Conservation (phyloP, 176 grass and related monocot species). For the Coix lacrymajobi region DNA sequence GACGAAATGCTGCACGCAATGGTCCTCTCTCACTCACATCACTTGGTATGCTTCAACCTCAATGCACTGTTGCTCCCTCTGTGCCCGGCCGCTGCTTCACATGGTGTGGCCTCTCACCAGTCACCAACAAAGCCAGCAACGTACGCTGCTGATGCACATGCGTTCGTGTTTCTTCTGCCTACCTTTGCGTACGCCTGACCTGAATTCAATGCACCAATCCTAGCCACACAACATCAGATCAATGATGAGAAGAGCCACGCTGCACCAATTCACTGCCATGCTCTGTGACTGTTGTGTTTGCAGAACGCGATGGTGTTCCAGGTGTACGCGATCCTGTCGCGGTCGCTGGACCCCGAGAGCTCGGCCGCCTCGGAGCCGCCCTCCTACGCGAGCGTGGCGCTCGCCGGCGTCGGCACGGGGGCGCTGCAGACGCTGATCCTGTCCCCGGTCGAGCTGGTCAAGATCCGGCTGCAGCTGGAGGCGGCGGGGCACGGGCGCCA, state of each 20-base stretch:
- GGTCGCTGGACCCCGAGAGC: slow-evolving; percentile 33
- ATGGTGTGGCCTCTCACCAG: slow-evolving; percentile 9
- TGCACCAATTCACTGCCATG: too few relatives aligned
- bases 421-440: slow-evolving; percentile 76
- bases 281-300: neutral
- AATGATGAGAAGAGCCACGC: too few relatives aligned
- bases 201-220: too few relatives aligned
- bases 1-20: neutral
- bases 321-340: slow-evolving; percentile 76
- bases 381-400: slow-evolving; percentile 67
- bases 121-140: neutral
- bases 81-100: neutral
- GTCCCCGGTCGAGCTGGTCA: slow-evolving; percentile 82
- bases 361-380: slow-evolving; percentile 36
- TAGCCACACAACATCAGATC: neutral
- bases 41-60: neutral
- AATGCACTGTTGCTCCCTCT: neutral
- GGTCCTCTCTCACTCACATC: neutral
- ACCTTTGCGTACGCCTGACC: neutral
- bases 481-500: slow-evolving; percentile 15
- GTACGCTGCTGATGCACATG: neutral
- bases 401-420: slow-evolving; percentile 72
- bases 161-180: neutral
- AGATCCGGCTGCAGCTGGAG: slow-evolving; percentile 80
- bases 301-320: slow-evolving; percentile 98